Evolutionary conservation across 2,329 filamentous ascomycete genomes (phyloP), one percentile per base, ranked within the genome.

Genomic region (Stemphylium vesicarium): DNA sequence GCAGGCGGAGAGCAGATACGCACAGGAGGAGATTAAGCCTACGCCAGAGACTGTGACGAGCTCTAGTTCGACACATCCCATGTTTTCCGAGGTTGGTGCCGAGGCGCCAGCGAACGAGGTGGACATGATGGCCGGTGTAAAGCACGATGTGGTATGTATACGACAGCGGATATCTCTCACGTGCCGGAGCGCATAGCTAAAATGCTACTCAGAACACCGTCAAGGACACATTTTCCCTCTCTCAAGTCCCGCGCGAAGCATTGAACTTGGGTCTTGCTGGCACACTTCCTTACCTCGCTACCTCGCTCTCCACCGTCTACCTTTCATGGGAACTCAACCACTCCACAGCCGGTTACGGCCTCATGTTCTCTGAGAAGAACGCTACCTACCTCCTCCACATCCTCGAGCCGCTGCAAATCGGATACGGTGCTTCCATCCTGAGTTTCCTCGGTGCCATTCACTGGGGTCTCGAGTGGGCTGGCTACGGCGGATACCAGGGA

Each of bases 371-470:
- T 61, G 86, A 87, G 44, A 85, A 92, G 44, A 88, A 85, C 2
- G 92, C 92, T 2, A 85, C 87, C 57, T 78, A 89, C 20, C 80
- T 92, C 50, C 82, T 97, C 9, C 84, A 88, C 62, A 75, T 92
- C 13, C 81, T 96, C 26, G 92, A 96, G 78, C 92, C 92, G 11
- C 79, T 97, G 48, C 94, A 97, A 77, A 84, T 97, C 50, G 93
- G 92, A 55, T 96, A 96, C 68, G 93, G 94, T 50, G 94, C 93
- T 42, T 86, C 96, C 53, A 95, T 96, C 68, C 90, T 96, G 66
- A 96, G 92, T 24, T 97, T 96, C 82, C 85, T 97, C 1, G 94
- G 94, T 39, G 93, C 93, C 31, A 88, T 96, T 68, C 94, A 97
- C 77, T 97, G 94, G 90, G 93, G 93, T 51, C 82, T 96, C 15